Evolutionary conservation across 2,329 filamentous ascomycete genomes (phyloP).

Genomic region (Podosphaera xanthii): DNA sequence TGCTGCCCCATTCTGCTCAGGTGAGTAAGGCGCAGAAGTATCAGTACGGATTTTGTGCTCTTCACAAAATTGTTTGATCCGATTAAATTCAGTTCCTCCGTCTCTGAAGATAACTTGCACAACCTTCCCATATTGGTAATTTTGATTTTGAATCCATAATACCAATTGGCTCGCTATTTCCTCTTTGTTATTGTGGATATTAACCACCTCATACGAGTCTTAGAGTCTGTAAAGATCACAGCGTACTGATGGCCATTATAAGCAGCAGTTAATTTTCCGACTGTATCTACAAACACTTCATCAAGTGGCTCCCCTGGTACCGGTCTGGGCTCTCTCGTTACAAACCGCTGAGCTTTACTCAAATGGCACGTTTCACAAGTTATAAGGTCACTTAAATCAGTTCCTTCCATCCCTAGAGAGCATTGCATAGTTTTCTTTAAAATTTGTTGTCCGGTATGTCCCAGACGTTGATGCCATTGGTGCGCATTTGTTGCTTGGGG

Average conservation of each 20-base stretch:
- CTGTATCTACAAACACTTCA: neutral
- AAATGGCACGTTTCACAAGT: too few species aligned
- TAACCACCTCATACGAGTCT: neutral
- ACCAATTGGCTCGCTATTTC: neutral
- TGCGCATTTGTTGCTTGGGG: neutral
- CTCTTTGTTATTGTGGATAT: neutral
- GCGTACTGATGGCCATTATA: neutral
- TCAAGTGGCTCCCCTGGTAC: neutral
- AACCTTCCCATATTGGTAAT: neutral
- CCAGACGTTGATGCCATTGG: neutral
- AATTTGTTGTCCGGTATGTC: neutral
- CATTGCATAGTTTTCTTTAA: too few species aligned
- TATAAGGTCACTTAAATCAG: too few species aligned
- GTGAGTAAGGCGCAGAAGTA: neutral
- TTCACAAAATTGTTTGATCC: too few species aligned
- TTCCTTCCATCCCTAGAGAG: too few species aligned
- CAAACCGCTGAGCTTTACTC: too few species aligned
- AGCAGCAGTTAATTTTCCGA: neutral
- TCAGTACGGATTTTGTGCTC: too few species aligned
- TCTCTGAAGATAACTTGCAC: neutral
- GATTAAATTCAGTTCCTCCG: too few species aligned
- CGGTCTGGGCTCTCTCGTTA: too few species aligned
- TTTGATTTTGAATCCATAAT: neutral
- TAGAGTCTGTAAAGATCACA: neutral
- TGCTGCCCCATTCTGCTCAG: neutral